These are phyloP conservation scores for Alternaria gaisen DNA, from an alignment of 2,329 filamentous ascomycete genomes.

Conservation along the genomic window DNA sequence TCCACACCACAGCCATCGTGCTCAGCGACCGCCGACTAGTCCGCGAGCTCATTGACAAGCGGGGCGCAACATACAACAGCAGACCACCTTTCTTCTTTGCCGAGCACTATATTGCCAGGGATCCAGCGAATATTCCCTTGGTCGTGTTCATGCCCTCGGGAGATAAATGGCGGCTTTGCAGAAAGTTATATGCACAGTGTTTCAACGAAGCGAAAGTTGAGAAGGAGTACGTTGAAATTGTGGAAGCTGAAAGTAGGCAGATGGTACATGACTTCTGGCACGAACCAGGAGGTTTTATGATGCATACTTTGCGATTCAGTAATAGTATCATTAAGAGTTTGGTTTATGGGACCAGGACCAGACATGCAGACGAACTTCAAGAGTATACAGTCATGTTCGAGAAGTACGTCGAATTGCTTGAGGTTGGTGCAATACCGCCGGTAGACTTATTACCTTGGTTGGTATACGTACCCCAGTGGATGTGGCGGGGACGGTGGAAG, in stretches of 20 bases:
- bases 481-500: conserved; percentile 16
- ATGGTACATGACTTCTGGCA: conserved; percentile 57
- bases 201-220: conserved; percentile 56
- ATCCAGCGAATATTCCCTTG: conserved; percentile 55
- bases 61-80: conserved; percentile 10
- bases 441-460: conserved; percentile 49
- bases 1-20: conserved; percentile 11
- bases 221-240: conserved; percentile 53
- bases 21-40: conserved; percentile 12
- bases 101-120: conserved; percentile 52
- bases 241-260: conserved; percentile 60
- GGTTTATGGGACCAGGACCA: neutral
- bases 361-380: neutral
- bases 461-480: conserved; percentile 49
- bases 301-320: conserved; percentile 58
- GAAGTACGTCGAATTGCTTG: conserved; percentile 53
- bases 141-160: conserved; percentile 57
- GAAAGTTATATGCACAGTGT: neutral
- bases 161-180: conserved; percentile 30
- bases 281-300: conserved; percentile 55
- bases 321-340: conserved; percentile 57
- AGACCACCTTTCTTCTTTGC: conserved; percentile 7
- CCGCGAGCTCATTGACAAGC: conserved; percentile 18
- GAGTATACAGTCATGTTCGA: conserved; percentile 45
- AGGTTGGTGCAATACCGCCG: conserved; percentile 58